Base-by-base conservation (phyloP, 495 filamentous ascomycete species). In the Letharia columbiana region DNA sequence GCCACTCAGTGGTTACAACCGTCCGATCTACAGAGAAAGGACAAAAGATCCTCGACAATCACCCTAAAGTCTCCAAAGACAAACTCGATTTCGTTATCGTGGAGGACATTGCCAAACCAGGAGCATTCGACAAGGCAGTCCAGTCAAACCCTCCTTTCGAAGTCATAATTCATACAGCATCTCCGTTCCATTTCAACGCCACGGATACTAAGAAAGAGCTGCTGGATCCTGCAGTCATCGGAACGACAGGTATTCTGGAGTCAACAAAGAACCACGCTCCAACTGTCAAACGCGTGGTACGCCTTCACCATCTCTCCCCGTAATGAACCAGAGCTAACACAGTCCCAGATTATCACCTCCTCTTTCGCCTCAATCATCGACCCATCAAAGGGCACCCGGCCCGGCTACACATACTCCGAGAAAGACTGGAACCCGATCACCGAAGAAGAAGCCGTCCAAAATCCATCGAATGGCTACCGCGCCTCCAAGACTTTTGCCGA, bases 101-200 rank as follows among this genome's bases (percentile, higher is more conserved):
- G 9, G 83, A 87, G 62, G 92, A 98, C 75, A 90, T 97, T 70
- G 90, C 90, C 4, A 67, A 84, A 67, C 37, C 37, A 15, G 76
- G 75, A 23, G 78, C 78, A 17, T 84, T 79, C 70, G 78, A 79
- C 62, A 67, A 76, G 41, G 81, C 80, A 3, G 74, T 86, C 61
- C 71, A 75, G 42, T 85, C 81, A 20, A 76, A 84, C 60, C 89
- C 89, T 2, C 89, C 86, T 4, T 87, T 96, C 67, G 92, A 93
- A 66, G 87, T 85, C 67, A 91, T 98, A 35, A 79, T 96, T 59
- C 92, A 98, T 75, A 96, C 91, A 1, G 92, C 93, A 4, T 89
- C 85, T 17, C 91, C 92, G 6, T 96, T 95, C 78, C 89, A 92
- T 73, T 89, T 83, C 78, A 84, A 84, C 20, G 79, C 82, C 57